Base-by-base conservation (phyloP, 345 rosid species). In the Balakata baccata region DNA sequence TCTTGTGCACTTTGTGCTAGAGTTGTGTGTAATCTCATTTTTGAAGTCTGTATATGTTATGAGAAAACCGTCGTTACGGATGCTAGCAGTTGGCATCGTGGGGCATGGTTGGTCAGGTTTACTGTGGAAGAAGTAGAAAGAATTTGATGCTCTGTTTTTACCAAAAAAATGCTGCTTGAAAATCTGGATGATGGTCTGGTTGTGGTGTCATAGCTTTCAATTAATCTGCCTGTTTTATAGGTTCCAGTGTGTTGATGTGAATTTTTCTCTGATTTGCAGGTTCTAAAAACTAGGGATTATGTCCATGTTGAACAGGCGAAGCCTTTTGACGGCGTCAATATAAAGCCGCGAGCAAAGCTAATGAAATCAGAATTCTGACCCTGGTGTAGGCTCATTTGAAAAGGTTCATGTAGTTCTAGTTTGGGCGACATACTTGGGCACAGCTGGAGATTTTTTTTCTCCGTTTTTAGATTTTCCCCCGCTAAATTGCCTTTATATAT, bases 211-310 rank as follows among this genome's bases (percentile, higher is more conserved):
- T 22, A 18, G 47, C 6, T 38, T 75, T 45, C 12, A 41, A 7
- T 20, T 20, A 5, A 10, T 18, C 11, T 20, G 7, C 45, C 11
- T 11, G 8, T 17, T n/a, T 61, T 12, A 6, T 6, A 5, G 47
- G 3, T 45, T n/a, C 25, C 11, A 7, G 23, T 13, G 22, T 54
- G 20, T 20, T 54, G 11, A 61, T 20, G 13, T 61, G 8, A 47
- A 50, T 29, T 20, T 43, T 6, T 22, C 6, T 4, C 0, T 23
- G 64, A 74, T 37, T 59, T 71, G 51, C 88, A 96, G 99, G 98
- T 96, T 66, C 89, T 96, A 34, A 96, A 91, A 80, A 91, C 98
- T 34, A 96, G 81, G 85, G 98, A 96, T 78, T 93, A 87, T 83
- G 81, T 96, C 83, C 97, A 91, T 22, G 92, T 90, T 67, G 94